Evolutionary conservation across 306 rosid genomes (phyloP), one percentile per base, ranked within the genome.

Genomic region (Lathyrus tuberosus): DNA sequence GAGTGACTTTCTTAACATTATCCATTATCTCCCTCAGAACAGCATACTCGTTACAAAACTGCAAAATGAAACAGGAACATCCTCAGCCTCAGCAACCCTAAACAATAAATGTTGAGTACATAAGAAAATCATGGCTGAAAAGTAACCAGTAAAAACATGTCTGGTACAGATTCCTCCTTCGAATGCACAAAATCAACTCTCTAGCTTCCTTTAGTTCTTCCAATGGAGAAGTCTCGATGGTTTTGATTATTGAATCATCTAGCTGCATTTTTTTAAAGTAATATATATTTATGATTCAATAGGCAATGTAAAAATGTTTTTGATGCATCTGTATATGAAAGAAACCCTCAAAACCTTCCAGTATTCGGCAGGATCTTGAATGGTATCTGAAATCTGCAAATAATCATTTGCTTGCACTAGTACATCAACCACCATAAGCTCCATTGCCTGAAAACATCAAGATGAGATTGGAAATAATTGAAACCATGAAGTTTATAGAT

Each of bases 131-230:
- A 28, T 66, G 42, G 60, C 35, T 44, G 65, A 70, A 61, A 71
- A 70, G 20, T 14, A 48, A 76, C 18, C 10, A n/a, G 69, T 26
- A 33, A 52, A 72, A 65, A n/a, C 58, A 61, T 73, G 76, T 97
- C 97, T 86, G 96, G 72, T 93, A 93, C 56, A 93, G 85, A 74
- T 90, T 75, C 74, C 98, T 83, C 80, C 98, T 86, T 53, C 97
- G 95, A 41, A 93, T 85, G 16, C 92, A 94, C 78, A 81, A 72
- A 24, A 93, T 85, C 78, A 93, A 77, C 46, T 93, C 98, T 75
- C 90, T 85, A 51, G 98, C 84, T 76, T 90, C 90, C 82, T n/a
- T n/a, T n/a, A n/a, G n/a, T n/a, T n/a, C n/a, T n/a, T n/a, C n/a
- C n/a, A n/a, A n/a, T n/a, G n/a, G 73, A 70, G 96, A 51, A 22